phyloP scores from a whole-genome alignment of 2,329 filamentous ascomycete species.

The Cryphonectria naterciae region DNA sequence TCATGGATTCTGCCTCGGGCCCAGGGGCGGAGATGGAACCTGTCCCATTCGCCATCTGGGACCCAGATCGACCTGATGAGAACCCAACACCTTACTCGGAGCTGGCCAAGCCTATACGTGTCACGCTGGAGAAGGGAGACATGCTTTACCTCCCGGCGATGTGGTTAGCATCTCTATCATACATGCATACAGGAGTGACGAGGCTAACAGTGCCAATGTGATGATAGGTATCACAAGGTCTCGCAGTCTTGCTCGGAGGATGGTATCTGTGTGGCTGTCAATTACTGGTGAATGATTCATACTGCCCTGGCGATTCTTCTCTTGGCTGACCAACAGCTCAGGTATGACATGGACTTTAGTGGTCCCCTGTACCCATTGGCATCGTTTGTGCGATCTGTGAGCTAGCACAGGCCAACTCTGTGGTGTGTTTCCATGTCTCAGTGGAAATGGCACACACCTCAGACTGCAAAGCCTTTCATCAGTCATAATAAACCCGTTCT shows the following conservation, averaged over 20 bases:
- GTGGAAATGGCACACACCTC: background rate
- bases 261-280: slow-evolving; percentile 76
- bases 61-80: slow-evolving; percentile 63
- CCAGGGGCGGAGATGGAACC: slow-evolving; percentile 31
- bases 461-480: background rate
- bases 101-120: slow-evolving; percentile 63
- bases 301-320: background rate
- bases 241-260: slow-evolving; percentile 70
- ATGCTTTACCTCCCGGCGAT: slow-evolving; percentile 82
- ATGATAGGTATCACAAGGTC: slow-evolving; percentile 74
- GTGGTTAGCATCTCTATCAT: slow-evolving; percentile 58
- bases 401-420: slow-evolving; percentile 15
- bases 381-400: slow-evolving; percentile 40
- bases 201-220: background rate
- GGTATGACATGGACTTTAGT: slow-evolving; percentile 63
- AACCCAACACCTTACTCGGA: slow-evolving; percentile 62
- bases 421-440: background rate
- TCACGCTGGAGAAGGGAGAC: slow-evolving; percentile 73
- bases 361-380: slow-evolving; percentile 56
- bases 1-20: slow-evolving; percentile 41
- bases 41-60: slow-evolving; percentile 75
- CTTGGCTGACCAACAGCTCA: slow-evolving; percentile 30
- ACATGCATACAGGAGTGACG: background rate
- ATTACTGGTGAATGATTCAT: slow-evolving; percentile 70
- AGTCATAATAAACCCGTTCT: background rate